Base-by-base conservation (phyloP, 2,329 filamentous ascomycete genomes). In the Xenoacremonium recifei region DNA sequence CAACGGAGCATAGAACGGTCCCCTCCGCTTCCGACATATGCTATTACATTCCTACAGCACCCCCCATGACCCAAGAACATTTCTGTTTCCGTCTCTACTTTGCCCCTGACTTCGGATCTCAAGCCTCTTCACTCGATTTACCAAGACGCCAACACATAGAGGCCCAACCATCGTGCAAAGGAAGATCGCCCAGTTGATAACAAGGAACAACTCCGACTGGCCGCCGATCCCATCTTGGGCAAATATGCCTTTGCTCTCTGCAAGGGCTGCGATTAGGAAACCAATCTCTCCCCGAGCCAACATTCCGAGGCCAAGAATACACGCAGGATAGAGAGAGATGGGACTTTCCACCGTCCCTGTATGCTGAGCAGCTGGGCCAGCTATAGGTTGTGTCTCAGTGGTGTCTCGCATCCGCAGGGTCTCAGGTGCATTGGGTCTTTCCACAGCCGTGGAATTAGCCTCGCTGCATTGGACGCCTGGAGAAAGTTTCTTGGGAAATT, bases 271-370 rank as follows among this genome's bases (percentile, higher is more conserved):
- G 47, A 93, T 88, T 32, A 92, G 62, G 47, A 89, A 89, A 0
- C 87, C 86, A 23, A 92, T 88, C 59, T 93, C 87, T 1, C 87
- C 87, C n/a, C 87, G 73, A 0, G 87, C 80, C 0, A 85, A 77
- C 87, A 92, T 92, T 3, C 70, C 74, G 15, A 76, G 69, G 1
- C 82, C 82, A 0, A 91, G 65, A 3, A 91, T 80, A 0, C 76
- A 71, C 0, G 81, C 75, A 1, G 86, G 85, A 47, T 89, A 84
- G 1, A 87, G 65, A 0, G 84, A 89, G 3, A 75, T 62, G 0
- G 81, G 77, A 35, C 76, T 79, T 0, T 66, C 55, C 5, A 6
- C 19, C 35, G 35, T 1, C 39, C 6, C 4, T 21, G n/a, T n/a
- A n/a, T n/a, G n/a, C n/a, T n/a, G n/a, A n/a, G n/a, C n/a, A n/a